phyloP scores from a whole-genome alignment of 768 basidiomycete genomes.

The Boletus speciosus region DNA sequence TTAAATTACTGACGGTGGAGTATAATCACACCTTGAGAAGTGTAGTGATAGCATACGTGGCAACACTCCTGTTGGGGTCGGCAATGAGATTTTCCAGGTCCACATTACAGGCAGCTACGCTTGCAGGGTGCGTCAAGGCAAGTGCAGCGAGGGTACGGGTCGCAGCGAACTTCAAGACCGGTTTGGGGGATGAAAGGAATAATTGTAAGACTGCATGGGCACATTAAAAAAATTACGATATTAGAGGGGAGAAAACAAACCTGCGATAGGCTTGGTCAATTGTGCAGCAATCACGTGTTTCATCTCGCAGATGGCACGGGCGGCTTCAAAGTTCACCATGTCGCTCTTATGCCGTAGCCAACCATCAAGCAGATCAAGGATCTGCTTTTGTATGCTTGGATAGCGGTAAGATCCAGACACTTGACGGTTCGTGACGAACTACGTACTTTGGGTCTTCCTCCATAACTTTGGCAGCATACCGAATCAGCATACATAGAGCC shows the following conservation, averaged over 20 bases:
- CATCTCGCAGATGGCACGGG: slow-evolving; percentile 96
- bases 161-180: slow-evolving; percentile 94
- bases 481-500: slow-evolving; percentile 97
- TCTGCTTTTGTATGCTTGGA: slow-evolving; percentile 80
- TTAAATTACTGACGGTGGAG: neutral
- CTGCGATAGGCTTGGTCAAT: slow-evolving; percentile 83
- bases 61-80: slow-evolving; percentile 92
- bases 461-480: slow-evolving; percentile 97
- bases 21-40: slow-evolving; percentile 72
- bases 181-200: slow-evolving; percentile 93
- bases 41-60: slow-evolving; percentile 98
- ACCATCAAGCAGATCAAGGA: slow-evolving; percentile 89
- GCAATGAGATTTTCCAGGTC: slow-evolving; percentile 97
- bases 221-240: slow-evolving; percentile 6
- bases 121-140: slow-evolving; percentile 79
- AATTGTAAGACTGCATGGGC: slow-evolving; percentile 73
- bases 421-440: neutral
- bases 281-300: slow-evolving; percentile 75
- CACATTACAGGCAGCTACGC: slow-evolving; percentile 89
- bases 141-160: slow-evolving; percentile 91
- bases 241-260: slow-evolving; percentile 40
- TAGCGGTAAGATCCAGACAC: neutral
- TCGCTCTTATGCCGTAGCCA: slow-evolving; percentile 98
- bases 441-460: slow-evolving; percentile 97
- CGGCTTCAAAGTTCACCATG: slow-evolving; percentile 99